phyloP scores from a whole-genome alignment of 768 basidiomycete genomes.

The Tulasnella sp. region DNA sequence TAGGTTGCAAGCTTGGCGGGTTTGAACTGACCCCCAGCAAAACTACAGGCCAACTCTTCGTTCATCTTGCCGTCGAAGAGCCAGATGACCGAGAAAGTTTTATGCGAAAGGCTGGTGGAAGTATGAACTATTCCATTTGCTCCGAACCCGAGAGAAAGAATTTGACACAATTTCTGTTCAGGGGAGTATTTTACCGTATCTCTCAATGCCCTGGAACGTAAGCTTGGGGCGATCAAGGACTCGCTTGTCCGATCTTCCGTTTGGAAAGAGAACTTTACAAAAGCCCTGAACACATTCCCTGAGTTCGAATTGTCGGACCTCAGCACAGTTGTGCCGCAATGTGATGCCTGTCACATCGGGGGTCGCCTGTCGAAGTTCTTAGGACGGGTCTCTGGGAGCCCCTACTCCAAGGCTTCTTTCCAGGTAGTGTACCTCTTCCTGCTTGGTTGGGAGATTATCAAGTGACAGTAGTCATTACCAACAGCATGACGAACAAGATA shows the following conservation, averaged over 20 bases:
- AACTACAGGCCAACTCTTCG: constrained; percentile 55
- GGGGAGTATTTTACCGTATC: constrained; percentile 68
- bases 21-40: constrained; percentile 37
- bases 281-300: constrained; percentile 53
- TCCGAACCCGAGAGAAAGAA: background rate
- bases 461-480: background rate
- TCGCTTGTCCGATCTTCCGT: constrained; percentile 75
- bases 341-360: constrained; percentile 76
- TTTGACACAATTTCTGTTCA: background rate
- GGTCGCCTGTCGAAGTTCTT: constrained; percentile 52
- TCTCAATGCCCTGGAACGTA: constrained; percentile 53
- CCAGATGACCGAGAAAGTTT: constrained; percentile 40
- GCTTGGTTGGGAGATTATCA: background rate
- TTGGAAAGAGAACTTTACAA: constrained; percentile 64
- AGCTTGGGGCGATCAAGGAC: constrained; percentile 56
- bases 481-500: constrained; percentile 16
- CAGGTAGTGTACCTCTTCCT: constrained; percentile 32
- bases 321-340: constrained; percentile 47
- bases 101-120: constrained; percentile 44
- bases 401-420: constrained; percentile 65
- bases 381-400: constrained; percentile 50
- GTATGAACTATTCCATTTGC: background rate
- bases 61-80: constrained; percentile 61
- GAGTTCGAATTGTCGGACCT: constrained; percentile 43
- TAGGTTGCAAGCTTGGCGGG: background rate